These are phyloP conservation scores for Ophiocordyceps sinensis DNA, from an alignment of 2,329 filamentous ascomycete genomes.

Conservation along the genomic window DNA sequence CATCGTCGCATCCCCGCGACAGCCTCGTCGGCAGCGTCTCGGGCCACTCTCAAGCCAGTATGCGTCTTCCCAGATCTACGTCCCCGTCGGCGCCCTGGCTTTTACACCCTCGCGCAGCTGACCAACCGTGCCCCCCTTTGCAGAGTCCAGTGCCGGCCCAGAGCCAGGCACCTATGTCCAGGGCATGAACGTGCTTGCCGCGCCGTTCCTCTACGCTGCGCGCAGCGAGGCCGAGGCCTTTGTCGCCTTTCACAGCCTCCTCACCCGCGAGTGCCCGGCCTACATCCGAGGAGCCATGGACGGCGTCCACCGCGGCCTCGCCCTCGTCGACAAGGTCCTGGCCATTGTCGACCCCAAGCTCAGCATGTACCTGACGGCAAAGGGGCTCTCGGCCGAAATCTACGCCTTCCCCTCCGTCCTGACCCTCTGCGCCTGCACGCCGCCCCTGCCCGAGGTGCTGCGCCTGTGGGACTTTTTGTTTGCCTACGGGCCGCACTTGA, in stretches of 20 bases:
- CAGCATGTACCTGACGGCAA: constrained; percentile 67
- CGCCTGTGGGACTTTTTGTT: constrained; percentile 95
- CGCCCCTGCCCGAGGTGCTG: constrained; percentile 83
- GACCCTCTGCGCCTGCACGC: constrained; percentile 90
- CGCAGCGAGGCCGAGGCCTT: constrained; percentile 93
- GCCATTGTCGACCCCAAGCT: constrained; percentile 85
- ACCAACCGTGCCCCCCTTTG: constrained; percentile 7
- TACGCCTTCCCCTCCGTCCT: constrained; percentile 94
- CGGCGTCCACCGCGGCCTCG: constrained; percentile 83
- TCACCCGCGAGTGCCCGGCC: constrained; percentile 77
- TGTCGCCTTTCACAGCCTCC: constrained; percentile 73
- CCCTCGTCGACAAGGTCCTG: constrained; percentile 81
- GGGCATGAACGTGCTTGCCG: constrained; percentile 96
- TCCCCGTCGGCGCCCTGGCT: constrained; percentile 2
- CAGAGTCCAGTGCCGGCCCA: constrained; percentile 38
- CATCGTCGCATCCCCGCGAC: constrained; percentile 17
- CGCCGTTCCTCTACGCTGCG: constrained; percentile 88
- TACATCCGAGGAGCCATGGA: constrained; percentile 97
- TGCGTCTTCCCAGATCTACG: background rate
- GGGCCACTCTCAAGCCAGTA: constrained; percentile 22
- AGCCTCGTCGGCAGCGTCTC: constrained; percentile 18
- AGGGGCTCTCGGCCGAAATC: constrained; percentile 81
- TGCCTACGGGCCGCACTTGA: constrained; percentile 86
- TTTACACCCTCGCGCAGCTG: background rate
- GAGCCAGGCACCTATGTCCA: constrained; percentile 87